Evolutionary conservation across 1,284 basidiomycete genomes (phyloP), one percentile per base, ranked within the genome.

Genomic region (Agroathelia rolfsii): DNA sequence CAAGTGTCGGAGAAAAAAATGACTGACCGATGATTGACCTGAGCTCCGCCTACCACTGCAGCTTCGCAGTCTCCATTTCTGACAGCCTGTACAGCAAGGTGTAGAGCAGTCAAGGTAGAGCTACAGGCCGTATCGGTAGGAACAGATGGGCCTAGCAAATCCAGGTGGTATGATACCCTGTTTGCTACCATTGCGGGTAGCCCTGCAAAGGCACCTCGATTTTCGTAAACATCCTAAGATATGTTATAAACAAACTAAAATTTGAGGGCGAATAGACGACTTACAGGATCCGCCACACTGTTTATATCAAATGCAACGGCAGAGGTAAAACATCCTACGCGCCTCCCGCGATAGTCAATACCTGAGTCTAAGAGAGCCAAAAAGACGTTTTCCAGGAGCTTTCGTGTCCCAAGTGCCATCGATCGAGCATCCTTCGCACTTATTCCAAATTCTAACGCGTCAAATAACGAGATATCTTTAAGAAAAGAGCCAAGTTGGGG

Each of bases 81-180:
- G 3, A 71, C 46, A 1, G 64, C 59, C 22, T 59, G 58, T 3
- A 66, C 53, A 2, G 66, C 67, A n/a, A 70, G 53, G 41, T 71
- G 66, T 24, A 62, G 53, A 4, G 63, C 64, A 5, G 56, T 61
- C 5, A 65, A 46, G 24, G 55, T 59, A 18, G 64, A 68, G 29
- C 61, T 67, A 40, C 69, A 72, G 4, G 64, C 69, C 1, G 68
- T 69, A 39, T 71, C 68, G 0, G 61, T 43, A 8, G 64, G 60
- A 15, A 71, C 38, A 2, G 67, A 68, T 11, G 66, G 69, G 6
- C 61, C 60, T 1, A 47, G 48, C 15, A 71, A 47, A 41, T 72
- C 65, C 23, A 72, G 53, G 27, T 62, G 57, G 37, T 67, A 66
- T 9, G 69, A 68, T 11, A 71, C 51, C 14, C 57, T 52, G 43